Percentiles rank a stretch among this genome's conserved stretches.
These are phyloP conservation scores for Saccharomycopsis malanga DNA, from an alignment of 805 yeast species.

Conservation along the genomic window DNA sequence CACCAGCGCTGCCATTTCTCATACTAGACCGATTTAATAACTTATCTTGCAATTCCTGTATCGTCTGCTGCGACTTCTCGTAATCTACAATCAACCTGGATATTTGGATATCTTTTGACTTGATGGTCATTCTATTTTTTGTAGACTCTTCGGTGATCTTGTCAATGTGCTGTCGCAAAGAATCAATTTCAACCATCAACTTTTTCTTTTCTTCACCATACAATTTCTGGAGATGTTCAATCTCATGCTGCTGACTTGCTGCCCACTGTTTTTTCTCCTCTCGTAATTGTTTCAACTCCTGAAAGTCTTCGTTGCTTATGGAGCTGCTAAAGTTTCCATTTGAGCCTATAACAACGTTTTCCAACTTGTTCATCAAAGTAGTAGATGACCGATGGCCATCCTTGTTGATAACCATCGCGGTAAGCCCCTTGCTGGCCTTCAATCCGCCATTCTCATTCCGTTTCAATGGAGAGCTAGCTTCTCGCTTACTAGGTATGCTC, in stretches of 20 bases:
- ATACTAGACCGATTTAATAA: conserved; percentile 19
- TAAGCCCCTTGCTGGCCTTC: conserved; percentile 12
- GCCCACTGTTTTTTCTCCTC: conserved; percentile 49
- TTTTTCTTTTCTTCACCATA: conserved; percentile 18
- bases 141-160: conserved; percentile 35
- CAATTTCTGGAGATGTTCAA: conserved; percentile 9
- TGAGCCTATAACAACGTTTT: conserved; percentile 12
- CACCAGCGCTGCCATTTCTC: conserved; percentile 1
- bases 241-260: too few relatives aligned
- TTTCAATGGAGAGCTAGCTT: conserved; percentile 65
- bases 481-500: conserved; percentile 54
- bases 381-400: not conserved
- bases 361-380: conserved; percentile 11
- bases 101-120: conserved; percentile 65
- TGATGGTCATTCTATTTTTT: conserved; percentile 41
- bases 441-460: conserved; percentile 24
- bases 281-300: conserved; percentile 44
- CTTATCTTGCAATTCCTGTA: conserved; percentile 47
- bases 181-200: conserved; percentile 28
- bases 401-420: conserved; percentile 7
- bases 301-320: conserved; percentile 2
- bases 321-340: not conserved
- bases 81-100: conserved; percentile 54
- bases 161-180: conserved; percentile 28
- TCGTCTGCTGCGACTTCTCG: conserved; percentile 47